These are phyloP conservation scores for Calocybe gambosa DNA, from an alignment of 1,284 basidiomycete genomes.

Conservation along the genomic window DNA sequence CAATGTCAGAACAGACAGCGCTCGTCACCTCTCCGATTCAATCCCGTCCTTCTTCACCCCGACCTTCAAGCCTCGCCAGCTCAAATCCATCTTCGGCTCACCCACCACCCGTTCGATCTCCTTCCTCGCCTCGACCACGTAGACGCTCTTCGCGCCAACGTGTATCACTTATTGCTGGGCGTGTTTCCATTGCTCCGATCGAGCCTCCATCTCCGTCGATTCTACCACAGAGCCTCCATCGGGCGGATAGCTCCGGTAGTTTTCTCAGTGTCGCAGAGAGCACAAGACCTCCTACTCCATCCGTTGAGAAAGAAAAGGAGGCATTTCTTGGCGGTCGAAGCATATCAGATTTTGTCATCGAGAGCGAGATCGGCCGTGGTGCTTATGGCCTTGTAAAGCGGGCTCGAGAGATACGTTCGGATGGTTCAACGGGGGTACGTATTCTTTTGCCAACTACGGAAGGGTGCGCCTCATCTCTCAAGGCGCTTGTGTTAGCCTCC, in stretches of 20 bases:
- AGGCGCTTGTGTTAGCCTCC: constrained; percentile 41
- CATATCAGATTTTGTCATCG: constrained; percentile 77
- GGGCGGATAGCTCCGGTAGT: constrained; percentile 56
- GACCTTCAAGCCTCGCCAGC: constrained; percentile 20
- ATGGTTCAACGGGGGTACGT: constrained; percentile 80
- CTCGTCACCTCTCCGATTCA: constrained; percentile 19
- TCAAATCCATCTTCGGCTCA: constrained; percentile 8
- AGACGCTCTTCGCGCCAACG: constrained; percentile 75
- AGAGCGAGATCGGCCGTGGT: constrained; percentile 88
- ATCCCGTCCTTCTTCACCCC: constrained; percentile 21
- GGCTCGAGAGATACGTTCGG: constrained; percentile 70
- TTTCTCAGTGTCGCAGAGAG: constrained; percentile 53
- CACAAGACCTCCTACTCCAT: constrained; percentile 58
- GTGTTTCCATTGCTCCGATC: constrained; percentile 65
- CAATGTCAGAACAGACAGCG: constrained; percentile 12
- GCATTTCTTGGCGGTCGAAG: constrained; percentile 53
- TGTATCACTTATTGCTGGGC: constrained; percentile 74
- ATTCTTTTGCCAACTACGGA: constrained; percentile 11
- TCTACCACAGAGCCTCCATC: constrained; percentile 54
- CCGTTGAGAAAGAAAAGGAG: constrained; percentile 37
- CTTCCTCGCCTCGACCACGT: constrained; percentile 54
- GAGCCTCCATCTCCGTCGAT: constrained; percentile 57
- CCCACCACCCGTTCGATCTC: constrained; percentile 26
- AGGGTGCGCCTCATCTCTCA: constrained; percentile 6
- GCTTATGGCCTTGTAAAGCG: constrained; percentile 96